phyloP scores from a whole-genome alignment of 148 eudicot genomes.

The Diospyros kaki region DNA sequence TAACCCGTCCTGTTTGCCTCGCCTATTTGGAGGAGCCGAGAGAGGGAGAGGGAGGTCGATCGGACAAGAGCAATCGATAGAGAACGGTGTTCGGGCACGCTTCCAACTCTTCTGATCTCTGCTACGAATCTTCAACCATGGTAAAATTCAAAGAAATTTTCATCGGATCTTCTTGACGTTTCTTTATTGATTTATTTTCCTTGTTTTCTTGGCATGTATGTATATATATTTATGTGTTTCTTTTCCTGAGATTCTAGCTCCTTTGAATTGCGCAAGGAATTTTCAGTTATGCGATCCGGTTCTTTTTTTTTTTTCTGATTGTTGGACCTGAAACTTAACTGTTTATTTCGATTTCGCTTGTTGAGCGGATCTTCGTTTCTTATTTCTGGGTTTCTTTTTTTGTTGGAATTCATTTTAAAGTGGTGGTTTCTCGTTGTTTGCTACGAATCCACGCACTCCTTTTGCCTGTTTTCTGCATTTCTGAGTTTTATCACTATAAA shows the following conservation, averaged over 20 bases:
- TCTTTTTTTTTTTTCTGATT: neutral
- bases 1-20: no score
- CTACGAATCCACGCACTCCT: no score
- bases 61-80: no score
- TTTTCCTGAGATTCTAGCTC: neutral
- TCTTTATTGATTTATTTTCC: neutral
- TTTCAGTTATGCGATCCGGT: neutral
- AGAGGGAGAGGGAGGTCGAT: no score
- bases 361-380: neutral
- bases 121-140: constrained; percentile 8
- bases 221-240: neutral
- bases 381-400: neutral
- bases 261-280: neutral
- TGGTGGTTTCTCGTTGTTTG: neutral
- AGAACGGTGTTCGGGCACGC: neutral
- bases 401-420: neutral
- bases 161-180: neutral
- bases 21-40: no score
- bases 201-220: neutral
- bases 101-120: constrained; percentile 1
- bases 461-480: neutral
- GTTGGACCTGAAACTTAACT: neutral
- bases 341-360: neutral
- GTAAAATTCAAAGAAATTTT: constrained; percentile 9
- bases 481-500: neutral